A percentile compares a stretch with the other conserved stretches of the same genome.
Evolutionary conservation across 495 filamentous ascomycete genomes (phyloP).

Genomic region (Penicillium daleae): DNA sequence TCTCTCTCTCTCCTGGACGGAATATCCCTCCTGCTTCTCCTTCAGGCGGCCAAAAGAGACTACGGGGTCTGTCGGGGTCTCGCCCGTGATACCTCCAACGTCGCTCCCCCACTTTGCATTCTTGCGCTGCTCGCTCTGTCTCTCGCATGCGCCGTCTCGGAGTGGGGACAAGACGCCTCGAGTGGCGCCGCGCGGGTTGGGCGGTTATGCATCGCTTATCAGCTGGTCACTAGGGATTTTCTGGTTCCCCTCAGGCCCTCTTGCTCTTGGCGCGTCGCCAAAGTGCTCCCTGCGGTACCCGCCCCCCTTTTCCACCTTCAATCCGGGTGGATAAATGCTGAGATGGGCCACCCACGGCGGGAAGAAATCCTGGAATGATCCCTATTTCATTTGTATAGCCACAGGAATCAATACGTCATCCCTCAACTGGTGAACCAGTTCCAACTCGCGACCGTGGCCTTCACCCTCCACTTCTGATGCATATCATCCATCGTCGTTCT

Average conservation of each 20-base stretch:
- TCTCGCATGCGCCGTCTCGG: not conserved
- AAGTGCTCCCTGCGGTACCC: not conserved
- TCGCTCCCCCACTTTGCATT: not conserved
- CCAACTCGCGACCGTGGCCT: too few species aligned
- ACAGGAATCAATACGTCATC: too few species aligned
- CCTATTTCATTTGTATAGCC: too few species aligned
- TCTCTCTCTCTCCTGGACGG: not conserved
- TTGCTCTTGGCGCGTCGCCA: not conserved
- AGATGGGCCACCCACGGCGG: not conserved
- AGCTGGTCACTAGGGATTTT: conserved; percentile 10
- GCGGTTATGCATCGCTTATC: conserved; percentile 41
- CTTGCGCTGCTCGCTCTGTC: conserved; percentile 24
- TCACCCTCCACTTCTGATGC: too few species aligned
- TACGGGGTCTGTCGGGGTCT: not conserved
- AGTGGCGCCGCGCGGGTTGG: conserved; percentile 30
- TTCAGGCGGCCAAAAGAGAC: not conserved
- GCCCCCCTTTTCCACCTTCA: too few species aligned
- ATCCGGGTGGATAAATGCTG: too few species aligned
- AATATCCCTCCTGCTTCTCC: too few species aligned
- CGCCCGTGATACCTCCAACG: not conserved
- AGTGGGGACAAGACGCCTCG: conserved; percentile 2
- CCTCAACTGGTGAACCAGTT: too few species aligned
- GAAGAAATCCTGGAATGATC: too few species aligned
- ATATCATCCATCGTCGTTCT: too few species aligned
- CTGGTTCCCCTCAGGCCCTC: not conserved